Conservation (phyloP, 192 early-diverging fungal species). For the Pilobolus umbonatus region DNA sequence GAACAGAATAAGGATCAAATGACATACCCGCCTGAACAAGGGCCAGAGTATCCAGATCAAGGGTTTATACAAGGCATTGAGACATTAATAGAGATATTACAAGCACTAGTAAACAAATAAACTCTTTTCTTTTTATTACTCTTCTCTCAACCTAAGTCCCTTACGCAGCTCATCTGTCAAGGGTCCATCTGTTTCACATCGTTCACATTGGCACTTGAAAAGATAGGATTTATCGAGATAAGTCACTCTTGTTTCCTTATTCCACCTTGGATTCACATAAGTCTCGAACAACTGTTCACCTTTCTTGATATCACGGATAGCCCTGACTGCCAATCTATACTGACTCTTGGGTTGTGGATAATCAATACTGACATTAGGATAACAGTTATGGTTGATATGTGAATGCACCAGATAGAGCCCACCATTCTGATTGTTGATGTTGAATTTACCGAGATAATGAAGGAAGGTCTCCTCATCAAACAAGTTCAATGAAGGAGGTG, state of each 20-base stretch:
- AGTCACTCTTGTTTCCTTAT: slow-evolving; percentile 45
- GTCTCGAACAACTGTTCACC: slow-evolving; percentile 57
- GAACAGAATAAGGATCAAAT: slow-evolving; percentile 21
- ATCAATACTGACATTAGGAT: slow-evolving; percentile 48
- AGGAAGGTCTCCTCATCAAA: slow-evolving; percentile 53
- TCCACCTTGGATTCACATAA: slow-evolving; percentile 55
- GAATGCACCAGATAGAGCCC: slow-evolving; percentile 57
- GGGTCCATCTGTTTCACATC: slow-evolving; percentile 49
- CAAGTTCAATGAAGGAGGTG: slow-evolving; percentile 41
- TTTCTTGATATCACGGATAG: slow-evolving; percentile 50
- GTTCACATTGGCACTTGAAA: slow-evolving; percentile 55
- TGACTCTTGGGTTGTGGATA: slow-evolving; percentile 43
- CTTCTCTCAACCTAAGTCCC: slow-evolving; percentile 33
- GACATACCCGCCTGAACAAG: slow-evolving; percentile 40
- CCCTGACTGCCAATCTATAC: slow-evolving; percentile 48
- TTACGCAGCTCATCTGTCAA: slow-evolving; percentile 37
- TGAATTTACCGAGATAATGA: slow-evolving; percentile 52
- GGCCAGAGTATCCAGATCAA: slow-evolving; percentile 57
- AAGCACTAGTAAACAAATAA: slow-evolving; percentile 25
- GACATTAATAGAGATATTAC: slow-evolving; percentile 63
- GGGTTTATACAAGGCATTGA: slow-evolving; percentile 76
- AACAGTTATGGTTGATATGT: slow-evolving; percentile 54
- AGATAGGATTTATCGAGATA: slow-evolving; percentile 52
- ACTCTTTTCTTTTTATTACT: slow-evolving; percentile 18
- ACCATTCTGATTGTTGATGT: slow-evolving; percentile 61